These are phyloP conservation scores for Nigrograna mackinnonii DNA, from an alignment of 2,329 filamentous ascomycete species.

Conservation along the genomic window DNA sequence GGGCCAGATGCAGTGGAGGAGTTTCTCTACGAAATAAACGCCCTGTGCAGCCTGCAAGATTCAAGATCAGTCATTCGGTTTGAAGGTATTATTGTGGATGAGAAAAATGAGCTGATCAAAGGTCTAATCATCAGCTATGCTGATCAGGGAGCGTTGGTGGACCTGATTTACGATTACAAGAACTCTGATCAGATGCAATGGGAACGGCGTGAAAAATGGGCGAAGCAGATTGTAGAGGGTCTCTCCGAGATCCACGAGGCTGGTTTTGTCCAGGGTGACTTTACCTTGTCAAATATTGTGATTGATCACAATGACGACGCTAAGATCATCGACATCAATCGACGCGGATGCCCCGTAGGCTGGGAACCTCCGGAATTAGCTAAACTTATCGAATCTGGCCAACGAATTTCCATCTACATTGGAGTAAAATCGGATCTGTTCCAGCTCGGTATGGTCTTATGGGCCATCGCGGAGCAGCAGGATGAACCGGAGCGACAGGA, in stretches of 20 bases:
- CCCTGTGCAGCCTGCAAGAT: conserved; percentile 75
- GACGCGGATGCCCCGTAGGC: conserved; percentile 92
- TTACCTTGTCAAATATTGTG: conserved; percentile 96
- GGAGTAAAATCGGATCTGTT: conserved; percentile 97
- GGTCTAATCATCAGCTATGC: conserved; percentile 89
- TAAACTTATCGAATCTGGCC: conserved; percentile 81
- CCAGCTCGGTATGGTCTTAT: conserved; percentile 95
- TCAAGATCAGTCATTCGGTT: conserved; percentile 82
- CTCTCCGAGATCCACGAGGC: conserved; percentile 92
- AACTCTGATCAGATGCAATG: conserved; percentile 62
- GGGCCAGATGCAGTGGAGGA: conserved; percentile 94
- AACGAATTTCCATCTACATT: conserved; percentile 95
- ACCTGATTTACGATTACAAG: conserved; percentile 82
- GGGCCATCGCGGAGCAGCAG: conserved; percentile 83
- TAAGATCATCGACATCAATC: conserved; percentile 98
- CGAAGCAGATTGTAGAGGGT: conserved; percentile 85
- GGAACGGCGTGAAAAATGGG: conserved; percentile 81
- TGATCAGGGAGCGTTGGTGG: conserved; percentile 83
- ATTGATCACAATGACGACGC: conserved; percentile 83
- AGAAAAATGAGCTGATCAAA: conserved; percentile 73
- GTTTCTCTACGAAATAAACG: conserved; percentile 97
- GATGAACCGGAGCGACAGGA: conserved; percentile 85
- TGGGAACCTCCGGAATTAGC: conserved; percentile 97
- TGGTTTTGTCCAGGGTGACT: conserved; percentile 96
- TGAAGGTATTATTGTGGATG: conserved; percentile 85